phyloP scores from a whole-genome alignment of 345 rosid species.

The Angophora floribunda region DNA sequence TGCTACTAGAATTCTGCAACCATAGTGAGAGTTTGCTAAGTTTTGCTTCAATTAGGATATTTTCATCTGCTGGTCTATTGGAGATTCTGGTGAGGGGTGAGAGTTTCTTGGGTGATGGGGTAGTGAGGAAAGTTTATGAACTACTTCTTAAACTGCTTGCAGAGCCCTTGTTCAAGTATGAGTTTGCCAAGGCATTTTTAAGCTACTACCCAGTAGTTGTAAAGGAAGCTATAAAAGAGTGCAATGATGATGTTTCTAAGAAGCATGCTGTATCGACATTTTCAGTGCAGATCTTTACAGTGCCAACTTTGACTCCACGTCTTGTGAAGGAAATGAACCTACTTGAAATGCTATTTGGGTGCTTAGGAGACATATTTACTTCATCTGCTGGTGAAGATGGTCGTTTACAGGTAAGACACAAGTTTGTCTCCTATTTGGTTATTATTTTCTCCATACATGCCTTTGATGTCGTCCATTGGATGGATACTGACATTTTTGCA shows the following conservation, averaged over 20 bases:
- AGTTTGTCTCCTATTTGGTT: neutral
- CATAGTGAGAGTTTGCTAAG: slow-evolving; percentile 86
- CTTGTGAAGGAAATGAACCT: slow-evolving; percentile 83
- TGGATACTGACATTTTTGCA: neutral
- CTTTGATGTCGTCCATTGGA: neutral
- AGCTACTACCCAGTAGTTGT: slow-evolving; percentile 66
- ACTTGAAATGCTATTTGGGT: slow-evolving; percentile 56
- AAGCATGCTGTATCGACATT: slow-evolving; percentile 56
- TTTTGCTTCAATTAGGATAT: slow-evolving; percentile 64
- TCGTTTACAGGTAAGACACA: slow-evolving; percentile 45
- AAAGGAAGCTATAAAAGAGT: slow-evolving; percentile 45
- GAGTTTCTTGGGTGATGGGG: slow-evolving; percentile 43
- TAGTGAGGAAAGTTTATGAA: slow-evolving; percentile 54
- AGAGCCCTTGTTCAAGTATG: slow-evolving; percentile 79
- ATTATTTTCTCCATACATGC: neutral
- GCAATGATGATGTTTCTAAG: slow-evolving; percentile 23
- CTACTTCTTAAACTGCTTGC: slow-evolving; percentile 80
- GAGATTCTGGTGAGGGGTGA: slow-evolving; percentile 66
- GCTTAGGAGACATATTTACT: slow-evolving; percentile 58
- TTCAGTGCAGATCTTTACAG: slow-evolving; percentile 94
- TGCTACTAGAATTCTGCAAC: slow-evolving; percentile 76
- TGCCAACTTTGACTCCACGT: slow-evolving; percentile 82
- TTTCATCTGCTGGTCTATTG: slow-evolving; percentile 49
- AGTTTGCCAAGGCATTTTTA: slow-evolving; percentile 77
- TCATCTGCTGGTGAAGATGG: slow-evolving; percentile 75